Conservation (phyloP, 2,329 filamentous ascomycete genomes). For the Ceratocystis papillata region DNA sequence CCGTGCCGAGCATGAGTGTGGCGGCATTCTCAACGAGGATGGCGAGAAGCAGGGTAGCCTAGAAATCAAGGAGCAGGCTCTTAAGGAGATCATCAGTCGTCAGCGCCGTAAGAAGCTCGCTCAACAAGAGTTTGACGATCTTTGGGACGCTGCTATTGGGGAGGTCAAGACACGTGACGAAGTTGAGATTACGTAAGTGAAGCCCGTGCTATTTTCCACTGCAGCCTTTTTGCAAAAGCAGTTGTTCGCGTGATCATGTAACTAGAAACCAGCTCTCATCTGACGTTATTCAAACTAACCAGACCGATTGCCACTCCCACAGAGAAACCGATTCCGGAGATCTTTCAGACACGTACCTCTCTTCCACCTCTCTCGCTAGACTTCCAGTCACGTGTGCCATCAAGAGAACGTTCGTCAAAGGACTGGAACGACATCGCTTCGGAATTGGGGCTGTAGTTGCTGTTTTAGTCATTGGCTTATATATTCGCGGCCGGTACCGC, state of each 20-base stretch:
- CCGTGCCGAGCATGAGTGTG: conserved; percentile 83
- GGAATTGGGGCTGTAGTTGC: conserved; percentile 58
- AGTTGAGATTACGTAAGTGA: conserved; percentile 49
- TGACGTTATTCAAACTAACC: conserved; percentile 62
- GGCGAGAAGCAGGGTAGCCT: conserved; percentile 50
- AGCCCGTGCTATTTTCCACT: conserved; percentile 22
- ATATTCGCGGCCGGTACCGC: conserved; percentile 53
- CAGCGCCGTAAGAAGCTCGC: conserved; percentile 75
- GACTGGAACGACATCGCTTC: conserved; percentile 79
- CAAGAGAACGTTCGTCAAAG: conserved; percentile 66
- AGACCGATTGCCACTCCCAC: conserved; percentile 62
- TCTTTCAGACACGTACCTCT: conserved; percentile 55
- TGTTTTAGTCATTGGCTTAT: conserved; percentile 43
- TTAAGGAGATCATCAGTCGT: conserved; percentile 65
- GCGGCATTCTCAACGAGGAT: conserved; percentile 53
- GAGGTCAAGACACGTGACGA: conserved; percentile 57
- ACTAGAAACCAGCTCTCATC: conserved; percentile 31
- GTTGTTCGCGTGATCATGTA: conserved; percentile 25
- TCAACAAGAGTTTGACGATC: conserved; percentile 80
- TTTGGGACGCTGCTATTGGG: conserved; percentile 64
- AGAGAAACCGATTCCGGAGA: conserved; percentile 57
- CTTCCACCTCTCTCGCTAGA: conserved; percentile 80
- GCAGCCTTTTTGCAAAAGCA: conserved; percentile 24
- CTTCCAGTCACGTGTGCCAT: conserved; percentile 76
- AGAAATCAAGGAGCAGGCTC: conserved; percentile 53